These are phyloP conservation scores for Barbarea vulgaris DNA, from an alignment of 345 rosid genomes.

Conservation along the genomic window DNA sequence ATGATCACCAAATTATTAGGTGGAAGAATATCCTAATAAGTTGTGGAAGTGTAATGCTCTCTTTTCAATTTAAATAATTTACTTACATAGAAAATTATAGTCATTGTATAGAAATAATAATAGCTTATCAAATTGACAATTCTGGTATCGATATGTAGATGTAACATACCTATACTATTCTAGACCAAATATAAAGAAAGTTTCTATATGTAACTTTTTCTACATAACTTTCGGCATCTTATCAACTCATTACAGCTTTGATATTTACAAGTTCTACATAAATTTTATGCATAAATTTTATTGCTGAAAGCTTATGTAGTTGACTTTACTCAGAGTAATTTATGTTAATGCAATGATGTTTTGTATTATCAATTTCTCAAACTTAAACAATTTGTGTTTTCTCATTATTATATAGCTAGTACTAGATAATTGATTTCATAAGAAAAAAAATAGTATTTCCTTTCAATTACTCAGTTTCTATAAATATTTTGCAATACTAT, in stretches of 20 bases:
- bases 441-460: background rate
- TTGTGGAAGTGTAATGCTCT: slow-evolving; percentile 42
- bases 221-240: background rate
- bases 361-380: background rate
- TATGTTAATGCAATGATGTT: background rate
- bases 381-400: background rate
- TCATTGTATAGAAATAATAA: background rate
- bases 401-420: background rate
- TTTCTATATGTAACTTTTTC: background rate
- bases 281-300: no score
- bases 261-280: background rate
- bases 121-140: background rate
- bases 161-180: background rate
- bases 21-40: slow-evolving; percentile 38
- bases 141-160: background rate
- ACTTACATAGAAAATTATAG: slow-evolving; percentile 9
- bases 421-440: background rate
- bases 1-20: slow-evolving; percentile 34
- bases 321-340: background rate
- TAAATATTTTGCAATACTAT: background rate
- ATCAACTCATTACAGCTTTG: background rate
- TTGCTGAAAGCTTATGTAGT: background rate
- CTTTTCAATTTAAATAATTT: background rate
- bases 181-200: background rate
- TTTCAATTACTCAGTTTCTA: background rate